These are phyloP conservation scores for Drechslerella stenobrocha DNA, from an alignment of 2,329 filamentous ascomycete species.

Conservation along the genomic window DNA sequence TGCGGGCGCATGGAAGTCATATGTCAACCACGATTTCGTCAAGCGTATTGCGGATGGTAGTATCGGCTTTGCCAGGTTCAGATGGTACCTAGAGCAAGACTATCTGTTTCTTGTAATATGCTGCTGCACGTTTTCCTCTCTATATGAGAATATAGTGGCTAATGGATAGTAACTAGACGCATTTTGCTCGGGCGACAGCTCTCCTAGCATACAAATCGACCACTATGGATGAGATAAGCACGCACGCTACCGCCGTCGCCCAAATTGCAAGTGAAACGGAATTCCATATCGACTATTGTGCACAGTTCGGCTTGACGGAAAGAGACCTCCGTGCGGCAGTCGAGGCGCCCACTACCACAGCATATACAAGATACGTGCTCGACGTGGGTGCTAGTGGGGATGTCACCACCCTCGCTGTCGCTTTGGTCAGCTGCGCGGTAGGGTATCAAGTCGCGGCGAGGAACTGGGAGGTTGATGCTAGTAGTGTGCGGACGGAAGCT, in stretches of 20 bases:
- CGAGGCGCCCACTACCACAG: constrained; percentile 72
- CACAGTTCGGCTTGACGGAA: constrained; percentile 74
- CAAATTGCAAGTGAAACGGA: constrained; percentile 79
- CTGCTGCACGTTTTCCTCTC: background rate
- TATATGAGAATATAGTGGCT: background rate
- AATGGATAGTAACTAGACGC: constrained; percentile 61
- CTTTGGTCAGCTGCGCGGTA: constrained; percentile 83
- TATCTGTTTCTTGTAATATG: constrained; percentile 77
- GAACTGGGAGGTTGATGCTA: constrained; percentile 65
- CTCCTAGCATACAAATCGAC: constrained; percentile 83
- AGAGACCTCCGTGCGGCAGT: constrained; percentile 72
- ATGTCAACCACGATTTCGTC: constrained; percentile 82
- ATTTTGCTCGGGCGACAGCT: constrained; percentile 85
- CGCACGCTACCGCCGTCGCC: constrained; percentile 71
- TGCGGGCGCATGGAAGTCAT: constrained; percentile 71
- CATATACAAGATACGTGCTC: constrained; percentile 82
- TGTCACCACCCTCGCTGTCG: constrained; percentile 82
- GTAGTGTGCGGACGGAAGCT: constrained; percentile 57
- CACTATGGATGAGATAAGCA: constrained; percentile 68
- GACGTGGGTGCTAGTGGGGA: constrained; percentile 86
- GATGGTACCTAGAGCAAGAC: constrained; percentile 86
- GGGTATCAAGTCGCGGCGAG: constrained; percentile 81
- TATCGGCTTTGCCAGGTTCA: constrained; percentile 76
- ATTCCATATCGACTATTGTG: constrained; percentile 80
- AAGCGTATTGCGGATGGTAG: constrained; percentile 73